Evolutionary conservation across 345 rosid species (phyloP), one percentile per base, ranked within the genome.

Genomic region (Arabis hirsuta): DNA sequence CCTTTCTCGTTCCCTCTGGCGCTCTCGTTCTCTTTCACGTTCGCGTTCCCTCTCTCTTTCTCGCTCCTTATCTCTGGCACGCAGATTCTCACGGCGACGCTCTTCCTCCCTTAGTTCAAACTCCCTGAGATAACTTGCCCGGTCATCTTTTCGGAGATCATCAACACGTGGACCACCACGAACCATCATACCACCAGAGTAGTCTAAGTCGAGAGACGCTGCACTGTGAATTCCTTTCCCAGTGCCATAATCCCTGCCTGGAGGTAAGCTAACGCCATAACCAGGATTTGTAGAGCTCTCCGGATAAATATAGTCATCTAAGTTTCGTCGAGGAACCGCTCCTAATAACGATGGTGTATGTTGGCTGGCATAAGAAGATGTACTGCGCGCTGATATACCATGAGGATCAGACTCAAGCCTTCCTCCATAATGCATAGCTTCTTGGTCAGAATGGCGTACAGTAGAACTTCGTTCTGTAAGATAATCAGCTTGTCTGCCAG

Each of bases 241-340:
- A 12, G 90, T 65, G 52, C 92, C 95, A 81, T 92, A 92, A 77
- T 95, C 94, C 81, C 98, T 84, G 32, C 98, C 97, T 64, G 99
- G 98, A 81, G 99, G 99, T 74, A 96, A 79, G 83, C 99, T 96
- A 73, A 96, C 96, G 36, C 96, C 98, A 81, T 96, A 92, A 59
- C 98, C 99, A 12, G 99, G 99, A 81, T 96, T 92, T 32, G 91
- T 79, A 44, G 92, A 83, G 67, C 81, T 82, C 61, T 86, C 92
- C 51, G 83, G 66, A 73, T 90, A 82, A n/a, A 85, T 52, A 62
- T 87, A 82, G 70, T 96, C 97, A 42, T 96, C 99, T 57, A 82
- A 79, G 67, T 84, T 91, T 79, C 90, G 91, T 62, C 87, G 84
- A 4, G 97, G 98, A 75, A 79, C 96, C 67, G 98, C 97, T 67